Conservation (phyloP, 1,284 basidiomycete species). For the Exobasidium rhododendri region DNA sequence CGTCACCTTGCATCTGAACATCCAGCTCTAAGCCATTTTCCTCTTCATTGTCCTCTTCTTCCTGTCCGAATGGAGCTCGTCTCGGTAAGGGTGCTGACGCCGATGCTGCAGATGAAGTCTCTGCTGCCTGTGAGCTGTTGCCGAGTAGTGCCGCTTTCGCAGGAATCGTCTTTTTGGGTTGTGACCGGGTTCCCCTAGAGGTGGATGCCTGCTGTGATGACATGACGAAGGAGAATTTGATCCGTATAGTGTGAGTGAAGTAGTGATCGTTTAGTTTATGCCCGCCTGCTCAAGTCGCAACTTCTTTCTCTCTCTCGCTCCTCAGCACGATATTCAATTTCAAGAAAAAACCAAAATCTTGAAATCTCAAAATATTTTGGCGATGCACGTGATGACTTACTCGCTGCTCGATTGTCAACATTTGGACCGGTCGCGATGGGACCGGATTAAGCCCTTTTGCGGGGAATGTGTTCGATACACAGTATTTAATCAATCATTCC, state of each 20-base stretch:
- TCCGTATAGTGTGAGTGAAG: not conserved
- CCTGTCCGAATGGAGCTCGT: slow-evolving; percentile 5
- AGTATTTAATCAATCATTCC: too few relatives aligned
- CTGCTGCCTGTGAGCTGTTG: not conserved
- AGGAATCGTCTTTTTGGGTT: not conserved
- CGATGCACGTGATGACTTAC: too few relatives aligned
- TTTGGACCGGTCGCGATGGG: too few relatives aligned
- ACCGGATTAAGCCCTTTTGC: too few relatives aligned
- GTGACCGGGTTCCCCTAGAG: too few relatives aligned
- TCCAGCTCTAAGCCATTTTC: not conserved
- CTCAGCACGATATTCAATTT: not conserved
- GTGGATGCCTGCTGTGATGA: not conserved
- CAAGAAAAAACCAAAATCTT: too few relatives aligned
- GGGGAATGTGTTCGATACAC: too few relatives aligned
- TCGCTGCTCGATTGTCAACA: too few relatives aligned
- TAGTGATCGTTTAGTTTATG: not conserved
- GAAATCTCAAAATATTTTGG: too few relatives aligned
- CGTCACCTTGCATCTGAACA: not conserved
- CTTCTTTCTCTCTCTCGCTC: not conserved
- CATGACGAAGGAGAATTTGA: not conserved
- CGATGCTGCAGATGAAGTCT: slow-evolving; percentile 1
- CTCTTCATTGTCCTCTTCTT: not conserved
- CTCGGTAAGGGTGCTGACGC: not conserved
- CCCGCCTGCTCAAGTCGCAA: not conserved
- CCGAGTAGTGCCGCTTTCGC: not conserved